Evolutionary conservation across 2,329 filamentous ascomycete species (phyloP), one percentile per base, ranked within the genome.

Genomic region (Emmonsia crescens): DNA sequence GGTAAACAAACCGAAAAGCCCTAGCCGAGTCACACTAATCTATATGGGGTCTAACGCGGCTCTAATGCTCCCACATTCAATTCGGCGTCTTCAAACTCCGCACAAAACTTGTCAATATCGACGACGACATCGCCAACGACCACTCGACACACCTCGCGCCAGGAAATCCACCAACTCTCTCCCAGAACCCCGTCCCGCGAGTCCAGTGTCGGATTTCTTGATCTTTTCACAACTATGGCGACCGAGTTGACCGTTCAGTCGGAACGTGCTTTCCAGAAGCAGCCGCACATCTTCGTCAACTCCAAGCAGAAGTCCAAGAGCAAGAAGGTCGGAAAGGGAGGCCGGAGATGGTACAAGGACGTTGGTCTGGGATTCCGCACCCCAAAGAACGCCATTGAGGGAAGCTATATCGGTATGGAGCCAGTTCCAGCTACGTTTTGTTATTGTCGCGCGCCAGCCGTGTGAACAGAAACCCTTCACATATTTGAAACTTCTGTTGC

Each of bases 211-310:
- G 73, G 71, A 64, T 67, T 29, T 64, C 65, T 66, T 68, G 59
- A 59, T 72, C 72, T 76, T 72, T 49, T 76, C 80, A 82, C 81
- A 83, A 86, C 78, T 80, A 96, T 96, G 91, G 91, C 91, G 79
- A 96, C 91, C 86, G 91, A 96, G 85, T 86, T 96, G 84, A 96
- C 91, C 80, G 94, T 99, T 82, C 94, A 99, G 88, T 95, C 91
- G 80, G 94, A 99, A 89, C 93, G 94, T 85, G 94, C 94, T 86
- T 99, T 89, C 90, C 94, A 97, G 83, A 99, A 99, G 89, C 93
- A 99, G 87, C 94, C 94, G 80, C 94, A 99, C 83, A 96, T 99
- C 86, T 99, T 97, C 90, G 87, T 89, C 77, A 96, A 97, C 88
- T 85, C 88, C 78, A 99, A 99, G 89, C 83, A 84, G 80, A 91